phyloP scores from a whole-genome alignment of 2,329 filamentous ascomycete genomes.

The Exophiala calicioides region DNA sequence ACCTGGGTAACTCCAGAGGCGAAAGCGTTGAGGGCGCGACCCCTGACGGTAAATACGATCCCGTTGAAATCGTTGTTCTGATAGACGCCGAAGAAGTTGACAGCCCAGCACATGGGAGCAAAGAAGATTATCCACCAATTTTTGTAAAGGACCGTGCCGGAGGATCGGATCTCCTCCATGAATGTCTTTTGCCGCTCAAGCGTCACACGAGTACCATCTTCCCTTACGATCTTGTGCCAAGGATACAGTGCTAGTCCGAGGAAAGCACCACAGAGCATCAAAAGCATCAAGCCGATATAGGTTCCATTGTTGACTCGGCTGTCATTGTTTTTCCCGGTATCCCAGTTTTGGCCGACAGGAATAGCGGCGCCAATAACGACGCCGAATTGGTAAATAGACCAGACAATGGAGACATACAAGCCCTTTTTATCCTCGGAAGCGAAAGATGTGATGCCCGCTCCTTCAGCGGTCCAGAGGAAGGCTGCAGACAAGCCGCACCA shows the following conservation, averaged over 20 bases:
- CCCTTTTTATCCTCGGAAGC: conserved; percentile 75
- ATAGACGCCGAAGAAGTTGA: conserved; percentile 31
- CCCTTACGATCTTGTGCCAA: conserved; percentile 65
- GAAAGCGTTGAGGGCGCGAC: conserved; percentile 30
- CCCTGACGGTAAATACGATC: conserved; percentile 30
- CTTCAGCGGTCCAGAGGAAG: conserved; percentile 79
- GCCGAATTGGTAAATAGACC: conserved; percentile 83
- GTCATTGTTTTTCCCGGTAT: conserved; percentile 42
- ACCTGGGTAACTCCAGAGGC: conserved; percentile 31
- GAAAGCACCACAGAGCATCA: conserved; percentile 65
- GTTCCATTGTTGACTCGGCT: conserved; percentile 63
- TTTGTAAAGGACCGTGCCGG: conserved; percentile 21
- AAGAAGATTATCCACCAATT: conserved; percentile 31
- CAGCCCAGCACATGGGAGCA: conserved; percentile 30
- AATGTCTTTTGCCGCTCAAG: conserved; percentile 32
- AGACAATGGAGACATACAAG: conserved; percentile 79
- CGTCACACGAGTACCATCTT: conserved; percentile 61
- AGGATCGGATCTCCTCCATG: conserved; percentile 27
- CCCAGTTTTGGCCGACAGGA: conserved; percentile 33
- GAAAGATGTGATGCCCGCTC: conserved; percentile 83
- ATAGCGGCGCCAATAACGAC: conserved; percentile 69
- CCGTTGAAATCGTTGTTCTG: conserved; percentile 32
- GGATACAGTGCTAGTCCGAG: conserved; percentile 66
- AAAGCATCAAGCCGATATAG: conserved; percentile 71
- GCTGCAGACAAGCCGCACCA: conserved; percentile 77